Percentiles rank a stretch among this genome's conserved stretches.
phyloP scores from a whole-genome alignment of 495 filamentous ascomycete species.

The Xylaria scruposa region DNA sequence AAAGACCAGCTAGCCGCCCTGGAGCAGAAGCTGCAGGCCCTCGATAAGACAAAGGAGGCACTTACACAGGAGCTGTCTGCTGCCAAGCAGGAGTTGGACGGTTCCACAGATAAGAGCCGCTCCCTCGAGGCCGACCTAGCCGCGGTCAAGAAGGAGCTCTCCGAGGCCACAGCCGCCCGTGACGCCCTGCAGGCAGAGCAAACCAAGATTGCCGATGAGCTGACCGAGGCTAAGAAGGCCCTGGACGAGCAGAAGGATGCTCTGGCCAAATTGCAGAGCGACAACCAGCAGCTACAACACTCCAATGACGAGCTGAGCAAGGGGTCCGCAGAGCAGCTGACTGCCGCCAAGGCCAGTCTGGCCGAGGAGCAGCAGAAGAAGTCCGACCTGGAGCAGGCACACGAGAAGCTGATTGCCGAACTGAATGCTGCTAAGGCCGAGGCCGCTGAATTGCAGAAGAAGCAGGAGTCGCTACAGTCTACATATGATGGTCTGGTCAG shows the following conservation, averaged over 20 bases:
- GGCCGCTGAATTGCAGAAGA: constrained; percentile 17
- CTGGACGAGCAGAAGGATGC: constrained; percentile 23
- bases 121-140: constrained; percentile 19
- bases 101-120: constrained; percentile 4
- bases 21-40: constrained; percentile 18
- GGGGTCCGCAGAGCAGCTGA: constrained; percentile 14
- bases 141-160: constrained; percentile 23
- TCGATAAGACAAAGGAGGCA: constrained; percentile 19
- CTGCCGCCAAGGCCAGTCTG: constrained; percentile 9
- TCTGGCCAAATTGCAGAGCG: constrained; percentile 16
- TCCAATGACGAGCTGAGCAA: constrained; percentile 7
- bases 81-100: constrained; percentile 22
- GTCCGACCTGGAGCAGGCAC: constrained; percentile 18
- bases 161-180: constrained; percentile 10
- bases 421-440: constrained; percentile 8
- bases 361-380: constrained; percentile 21
- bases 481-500: constrained; percentile 13
- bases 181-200: constrained; percentile 21
- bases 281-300: constrained; percentile 16
- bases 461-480: constrained; percentile 17
- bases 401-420: constrained; percentile 20
- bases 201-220: constrained; percentile 21
- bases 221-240: constrained; percentile 22
- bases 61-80: constrained; percentile 22
- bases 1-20: constrained; percentile 17